Evolutionary conservation across 2,329 filamentous ascomycete species (phyloP).

Genomic region (Fusarium coicis): DNA sequence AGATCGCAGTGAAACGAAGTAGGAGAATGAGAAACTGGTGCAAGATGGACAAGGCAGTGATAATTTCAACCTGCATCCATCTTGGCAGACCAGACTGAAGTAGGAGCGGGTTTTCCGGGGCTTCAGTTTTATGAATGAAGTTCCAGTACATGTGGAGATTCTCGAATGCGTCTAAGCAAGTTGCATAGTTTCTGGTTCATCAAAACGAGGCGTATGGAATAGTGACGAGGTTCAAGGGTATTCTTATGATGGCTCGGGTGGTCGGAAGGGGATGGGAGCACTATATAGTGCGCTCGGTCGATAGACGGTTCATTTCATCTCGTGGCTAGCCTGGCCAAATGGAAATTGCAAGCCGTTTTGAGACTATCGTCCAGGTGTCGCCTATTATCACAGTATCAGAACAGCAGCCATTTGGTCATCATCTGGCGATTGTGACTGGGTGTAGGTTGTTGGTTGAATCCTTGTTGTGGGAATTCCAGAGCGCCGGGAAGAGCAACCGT

Average conservation of each 20-base stretch:
- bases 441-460: conserved; percentile 38
- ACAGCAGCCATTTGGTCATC: conserved; percentile 21
- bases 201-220: background rate
- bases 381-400: conserved; percentile 11
- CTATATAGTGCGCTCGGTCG: conserved; percentile 2
- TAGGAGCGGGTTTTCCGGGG: conserved; percentile 11
- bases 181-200: background rate
- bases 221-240: conserved; percentile 5
- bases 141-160: background rate
- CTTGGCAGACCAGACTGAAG: conserved; percentile 6
- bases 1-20: background rate
- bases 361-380: background rate
- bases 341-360: conserved; percentile 1
- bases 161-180: background rate
- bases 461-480: conserved; percentile 37
- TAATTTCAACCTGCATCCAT: background rate
- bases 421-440: conserved; percentile 31
- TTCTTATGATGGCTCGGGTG: conserved; percentile 32
- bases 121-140: conserved; percentile 2
- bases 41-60: background rate
- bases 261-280: conserved; percentile 28
- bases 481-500: conserved; percentile 22
- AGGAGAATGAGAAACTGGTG: background rate
- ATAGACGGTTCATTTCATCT: conserved; percentile 11
- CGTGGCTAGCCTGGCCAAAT: conserved; percentile 2